A percentile compares a stretch with the other conserved stretches of the same genome.
Conservation (phyloP, 768 basidiomycete species). For the Chalciporus sphaerocephalus region DNA sequence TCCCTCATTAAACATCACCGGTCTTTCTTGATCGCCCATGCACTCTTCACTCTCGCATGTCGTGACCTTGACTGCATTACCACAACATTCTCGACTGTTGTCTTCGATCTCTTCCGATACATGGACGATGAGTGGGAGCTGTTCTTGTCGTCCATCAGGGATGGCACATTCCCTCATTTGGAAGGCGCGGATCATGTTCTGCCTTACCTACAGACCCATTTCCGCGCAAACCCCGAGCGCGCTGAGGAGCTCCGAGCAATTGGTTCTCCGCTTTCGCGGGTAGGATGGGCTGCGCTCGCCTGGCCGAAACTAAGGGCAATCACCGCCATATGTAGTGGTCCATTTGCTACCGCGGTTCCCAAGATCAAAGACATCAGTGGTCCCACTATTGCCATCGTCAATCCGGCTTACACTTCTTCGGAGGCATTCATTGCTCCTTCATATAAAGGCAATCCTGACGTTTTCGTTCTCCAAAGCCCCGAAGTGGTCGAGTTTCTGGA, state of each 20-base stretch:
- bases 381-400: not conserved
- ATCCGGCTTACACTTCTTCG: not conserved
- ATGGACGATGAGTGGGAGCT: conserved; percentile 8
- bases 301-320: conserved; percentile 3
- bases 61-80: not conserved
- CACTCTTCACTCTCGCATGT: conserved; percentile 3
- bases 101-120: conserved; percentile 1
- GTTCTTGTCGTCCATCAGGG: conserved; percentile 1
- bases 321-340: not conserved
- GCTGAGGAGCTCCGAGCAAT: conserved; percentile 5
- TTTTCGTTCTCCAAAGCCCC: too few relatives aligned
- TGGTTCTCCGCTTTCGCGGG: not conserved
- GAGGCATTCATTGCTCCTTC: not conserved
- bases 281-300: conserved; percentile 1
- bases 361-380: not conserved
- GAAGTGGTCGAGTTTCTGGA: too few relatives aligned
- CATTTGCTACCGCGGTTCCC: not conserved
- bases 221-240: conserved; percentile 3
- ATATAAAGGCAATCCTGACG: not conserved
- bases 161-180: conserved; percentile 1
- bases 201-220: not conserved
- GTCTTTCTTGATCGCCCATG: conserved; percentile 6
- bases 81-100: conserved; percentile 1
- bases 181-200: not conserved
- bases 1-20: not conserved